Base-by-base conservation (phyloP, 2,329 filamentous ascomycete species). In the Trichoderma simmonsii region DNA sequence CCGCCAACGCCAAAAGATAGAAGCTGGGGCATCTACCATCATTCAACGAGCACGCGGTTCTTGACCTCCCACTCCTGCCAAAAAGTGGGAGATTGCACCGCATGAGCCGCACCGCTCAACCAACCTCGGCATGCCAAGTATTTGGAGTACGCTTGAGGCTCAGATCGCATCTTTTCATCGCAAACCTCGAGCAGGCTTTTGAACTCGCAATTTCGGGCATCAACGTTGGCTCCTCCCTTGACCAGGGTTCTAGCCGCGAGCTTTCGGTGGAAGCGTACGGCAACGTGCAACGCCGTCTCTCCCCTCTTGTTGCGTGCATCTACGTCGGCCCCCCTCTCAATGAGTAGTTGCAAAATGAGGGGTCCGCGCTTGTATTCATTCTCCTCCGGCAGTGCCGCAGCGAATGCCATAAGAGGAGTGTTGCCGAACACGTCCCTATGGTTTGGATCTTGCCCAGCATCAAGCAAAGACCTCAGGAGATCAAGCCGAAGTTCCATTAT, bases 401-500 rank as follows among this genome's bases (percentile, higher is more conserved):
- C 83, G 74, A 89, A 89, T 0, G 85, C 81, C 84, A 89, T 89
- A 15, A 90, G 82, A 1, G 86, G 86, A 0, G 88, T 89, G 75
- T 85, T 83, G 48, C 88, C 88, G 21, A 79, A 74, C 4, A 76
- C 77, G 78, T 88, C 86, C 77, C 88, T 87, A 70, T 88, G 86
- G 74, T 89, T 87, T 5, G 83, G 81, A 70, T 87, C 83, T 12
- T 87, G 84, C 0, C 80, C 77, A 1, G 80, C 78, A 1, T 70
- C 12, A 1, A 87, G 76, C 0, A 87, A 78, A 2, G 72, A 73
- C 5, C 69, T 56, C 7, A 81, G 74, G 6, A 79, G 70, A 3
- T 62, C 28, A 4, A 77, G 72, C 4, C 82, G 80, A 9, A 79
- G 62, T 1, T 74, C 61, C 60, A 84, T 75, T 8, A 75, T 74